phyloP scores from a whole-genome alignment of 345 rosid species.

The Melastoma malabathricum region DNA sequence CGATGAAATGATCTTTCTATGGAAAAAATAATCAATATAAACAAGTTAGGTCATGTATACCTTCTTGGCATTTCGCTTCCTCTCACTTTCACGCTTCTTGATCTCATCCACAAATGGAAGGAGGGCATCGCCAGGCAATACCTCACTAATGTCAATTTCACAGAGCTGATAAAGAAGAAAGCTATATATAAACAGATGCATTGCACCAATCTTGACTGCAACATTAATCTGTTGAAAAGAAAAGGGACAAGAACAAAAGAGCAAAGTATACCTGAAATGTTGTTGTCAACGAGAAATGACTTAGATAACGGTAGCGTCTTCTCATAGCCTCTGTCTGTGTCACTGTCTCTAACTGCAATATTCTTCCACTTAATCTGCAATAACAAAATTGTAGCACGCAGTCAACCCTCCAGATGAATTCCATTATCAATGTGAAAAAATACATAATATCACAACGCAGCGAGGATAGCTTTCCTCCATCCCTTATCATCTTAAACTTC shows the following conservation, averaged over 20 bases:
- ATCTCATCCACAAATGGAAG: conserved; percentile 80
- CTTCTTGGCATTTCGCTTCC: conserved; percentile 71
- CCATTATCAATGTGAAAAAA: not conserved
- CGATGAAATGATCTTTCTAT: too few species aligned
- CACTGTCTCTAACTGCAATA: conserved; percentile 69
- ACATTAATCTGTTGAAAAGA: not conserved
- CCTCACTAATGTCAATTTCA: conserved; percentile 69
- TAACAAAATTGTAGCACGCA: not conserved
- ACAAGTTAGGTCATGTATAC: conserved; percentile 16
- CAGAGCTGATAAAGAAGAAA: conserved; percentile 45
- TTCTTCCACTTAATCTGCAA: conserved; percentile 68
- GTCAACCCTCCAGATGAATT: not conserved
- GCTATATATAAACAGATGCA: conserved; percentile 5
- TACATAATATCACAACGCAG: not conserved
- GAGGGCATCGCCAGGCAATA: conserved; percentile 52
- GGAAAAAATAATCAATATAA: not conserved
- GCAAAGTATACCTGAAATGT: conserved; percentile 46
- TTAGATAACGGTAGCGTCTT: conserved; percentile 73
- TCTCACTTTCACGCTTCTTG: conserved; percentile 66
- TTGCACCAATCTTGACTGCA: not conserved
- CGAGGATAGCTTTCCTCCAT: not conserved
- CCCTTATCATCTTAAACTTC: too few species aligned
- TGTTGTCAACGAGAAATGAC: conserved; percentile 88
- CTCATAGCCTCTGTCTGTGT: conserved; percentile 79
- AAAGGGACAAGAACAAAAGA: not conserved